Conservation (phyloP, 345 rosid species). For the Eucalyptus microcorys region DNA sequence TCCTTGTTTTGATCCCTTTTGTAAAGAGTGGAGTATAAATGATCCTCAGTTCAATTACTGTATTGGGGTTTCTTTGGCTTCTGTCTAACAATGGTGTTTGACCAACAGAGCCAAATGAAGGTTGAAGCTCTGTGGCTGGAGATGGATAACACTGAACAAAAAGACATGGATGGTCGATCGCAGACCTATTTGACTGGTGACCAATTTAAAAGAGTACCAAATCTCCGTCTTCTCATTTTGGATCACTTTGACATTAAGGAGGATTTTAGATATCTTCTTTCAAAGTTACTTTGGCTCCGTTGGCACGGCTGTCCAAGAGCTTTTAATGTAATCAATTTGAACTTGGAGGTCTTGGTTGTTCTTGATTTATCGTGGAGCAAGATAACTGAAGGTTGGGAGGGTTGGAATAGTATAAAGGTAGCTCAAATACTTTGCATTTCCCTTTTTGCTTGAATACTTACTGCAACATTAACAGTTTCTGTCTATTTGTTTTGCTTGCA, state of each 20-base stretch:
- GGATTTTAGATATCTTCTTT: neutral
- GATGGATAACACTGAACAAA: neutral
- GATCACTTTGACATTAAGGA: rapidly evolving
- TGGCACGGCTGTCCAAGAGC: neutral
- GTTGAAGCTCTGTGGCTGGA: neutral
- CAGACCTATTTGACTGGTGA: too few relatives aligned
- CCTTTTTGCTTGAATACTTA: neutral
- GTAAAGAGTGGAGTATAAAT: neutral
- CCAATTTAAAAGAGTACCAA: too few relatives aligned
- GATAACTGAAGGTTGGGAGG: neutral
- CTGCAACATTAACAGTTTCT: too few relatives aligned
- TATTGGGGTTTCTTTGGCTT: neutral
- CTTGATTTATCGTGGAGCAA: neutral
- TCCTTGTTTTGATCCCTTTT: neutral
- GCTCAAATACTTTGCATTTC: neutral
- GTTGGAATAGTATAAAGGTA: neutral
- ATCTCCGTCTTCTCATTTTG: neutral
- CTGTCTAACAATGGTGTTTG: neutral
- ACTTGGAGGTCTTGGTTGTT: neutral
- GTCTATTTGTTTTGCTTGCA: neutral
- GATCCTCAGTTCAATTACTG: neutral
- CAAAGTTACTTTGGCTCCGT: neutral
- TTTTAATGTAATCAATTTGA: neutral
- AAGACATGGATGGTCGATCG: neutral
- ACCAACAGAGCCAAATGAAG: neutral